phyloP scores from a whole-genome alignment of 305 asterid genomes.

The Fraxinus baroniana region DNA sequence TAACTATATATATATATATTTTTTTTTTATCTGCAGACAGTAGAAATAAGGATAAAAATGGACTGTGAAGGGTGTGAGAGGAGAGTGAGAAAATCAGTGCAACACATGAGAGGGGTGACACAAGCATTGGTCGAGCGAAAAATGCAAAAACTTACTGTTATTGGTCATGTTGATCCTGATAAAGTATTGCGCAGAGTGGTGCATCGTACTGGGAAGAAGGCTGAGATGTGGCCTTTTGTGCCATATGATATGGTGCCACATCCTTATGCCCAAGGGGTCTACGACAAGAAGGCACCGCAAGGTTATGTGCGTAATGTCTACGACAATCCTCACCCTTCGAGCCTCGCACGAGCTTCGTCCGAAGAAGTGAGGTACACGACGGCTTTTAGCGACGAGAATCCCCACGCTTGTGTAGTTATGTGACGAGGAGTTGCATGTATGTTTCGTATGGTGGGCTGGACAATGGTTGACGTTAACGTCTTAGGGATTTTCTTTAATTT shows the following conservation, averaged over 20 bases:
- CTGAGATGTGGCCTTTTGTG: conserved; percentile 72
- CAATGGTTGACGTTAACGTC: background rate
- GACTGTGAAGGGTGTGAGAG: conserved; percentile 77
- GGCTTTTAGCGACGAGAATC: conserved; percentile 44
- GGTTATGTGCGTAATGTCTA: conserved; percentile 35
- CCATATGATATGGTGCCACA: conserved; percentile 63
- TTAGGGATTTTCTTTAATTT: too few species aligned
- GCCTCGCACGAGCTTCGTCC: conserved; percentile 37
- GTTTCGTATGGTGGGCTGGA: background rate
- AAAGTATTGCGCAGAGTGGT: conserved; percentile 49
- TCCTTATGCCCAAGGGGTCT: conserved; percentile 74
- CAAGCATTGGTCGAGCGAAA: conserved; percentile 61
- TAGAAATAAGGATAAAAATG: conserved; percentile 61
- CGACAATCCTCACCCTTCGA: conserved; percentile 20
- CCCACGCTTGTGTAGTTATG: conserved; percentile 39
- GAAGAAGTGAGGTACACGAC: conserved; percentile 36
- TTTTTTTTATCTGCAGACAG: conserved; percentile 25
- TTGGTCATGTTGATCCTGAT: conserved; percentile 60
- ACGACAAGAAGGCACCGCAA: conserved; percentile 77
- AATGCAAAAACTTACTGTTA: conserved; percentile 65
- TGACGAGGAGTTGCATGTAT: background rate
- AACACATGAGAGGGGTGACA: conserved; percentile 54
- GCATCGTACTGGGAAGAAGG: conserved; percentile 54
- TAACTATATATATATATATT: too few species aligned
- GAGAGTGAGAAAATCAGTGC: conserved; percentile 58